Conservation (phyloP, 805 yeast species). For the Lachancea thermotolerans region DNA sequence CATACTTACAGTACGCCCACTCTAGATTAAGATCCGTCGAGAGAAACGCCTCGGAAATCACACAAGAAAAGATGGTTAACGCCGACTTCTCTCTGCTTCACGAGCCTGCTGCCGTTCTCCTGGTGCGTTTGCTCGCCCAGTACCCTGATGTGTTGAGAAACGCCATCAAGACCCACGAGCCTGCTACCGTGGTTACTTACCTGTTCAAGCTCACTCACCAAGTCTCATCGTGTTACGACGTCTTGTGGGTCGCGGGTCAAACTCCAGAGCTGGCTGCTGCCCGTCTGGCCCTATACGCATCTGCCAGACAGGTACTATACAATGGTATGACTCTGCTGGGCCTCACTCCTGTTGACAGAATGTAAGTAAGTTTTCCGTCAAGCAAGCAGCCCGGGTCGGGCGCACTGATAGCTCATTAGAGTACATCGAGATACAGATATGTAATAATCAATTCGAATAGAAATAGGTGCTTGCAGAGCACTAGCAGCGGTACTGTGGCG, state of each 20-base stretch:
- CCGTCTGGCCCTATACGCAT: slow-evolving; percentile 81
- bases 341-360: slow-evolving; percentile 96
- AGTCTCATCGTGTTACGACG: slow-evolving; percentile 93
- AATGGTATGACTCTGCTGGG: slow-evolving; percentile 90
- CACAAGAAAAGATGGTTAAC: slow-evolving; percentile 35
- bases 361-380: slow-evolving; percentile 41
- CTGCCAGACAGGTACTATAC: slow-evolving; percentile 82
- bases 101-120: slow-evolving; percentile 63
- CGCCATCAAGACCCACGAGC: slow-evolving; percentile 81
- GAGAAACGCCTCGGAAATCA: slow-evolving; percentile 61
- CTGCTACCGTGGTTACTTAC: slow-evolving; percentile 90
- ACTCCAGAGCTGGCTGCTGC: slow-evolving; percentile 79
- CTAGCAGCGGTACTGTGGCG: too few species aligned
- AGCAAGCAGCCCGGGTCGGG: too few species aligned
- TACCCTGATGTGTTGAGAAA: slow-evolving; percentile 86
- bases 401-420: too few species aligned
- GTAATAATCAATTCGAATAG: too few species aligned
- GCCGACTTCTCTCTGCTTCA: slow-evolving; percentile 58
- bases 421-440: too few species aligned
- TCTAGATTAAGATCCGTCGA: slow-evolving; percentile 92
- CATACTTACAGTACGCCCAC: slow-evolving; percentile 96
- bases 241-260: slow-evolving; percentile 96
- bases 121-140: slow-evolving; percentile 74
- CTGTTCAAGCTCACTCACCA: slow-evolving; percentile 86
- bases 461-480: too few species aligned